Percentiles rank a stretch among this genome's conserved stretches.
These are phyloP conservation scores for Thalassiosira mediterranea DNA, from an alignment of 352 stramenopile genomes.

Conservation along the genomic window DNA sequence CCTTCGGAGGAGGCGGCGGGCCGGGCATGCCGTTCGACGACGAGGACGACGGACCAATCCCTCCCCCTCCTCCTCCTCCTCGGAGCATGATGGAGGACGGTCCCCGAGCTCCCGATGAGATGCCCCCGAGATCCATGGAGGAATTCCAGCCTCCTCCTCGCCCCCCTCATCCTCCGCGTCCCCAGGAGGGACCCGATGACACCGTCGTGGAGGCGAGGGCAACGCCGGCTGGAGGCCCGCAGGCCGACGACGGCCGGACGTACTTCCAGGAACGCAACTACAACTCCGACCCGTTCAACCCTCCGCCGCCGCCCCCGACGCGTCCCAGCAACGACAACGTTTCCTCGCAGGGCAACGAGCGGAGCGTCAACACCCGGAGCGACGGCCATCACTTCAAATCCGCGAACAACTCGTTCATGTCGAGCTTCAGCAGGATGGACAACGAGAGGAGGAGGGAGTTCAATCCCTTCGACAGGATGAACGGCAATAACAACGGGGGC, in stretches of 20 bases:
- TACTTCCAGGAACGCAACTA: slow-evolving; percentile 32
- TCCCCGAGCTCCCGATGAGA: not conserved
- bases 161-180: slow-evolving; percentile 10
- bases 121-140: not conserved
- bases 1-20: not conserved
- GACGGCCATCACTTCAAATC: slow-evolving; percentile 18
- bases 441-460: slow-evolving; percentile 28
- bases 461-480: slow-evolving; percentile 3
- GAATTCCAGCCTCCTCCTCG: not conserved
- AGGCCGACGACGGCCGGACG: slow-evolving; percentile 12
- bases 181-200: not conserved
- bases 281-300: not conserved
- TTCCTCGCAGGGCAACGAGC: not conserved
- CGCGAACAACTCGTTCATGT: slow-evolving; percentile 35
- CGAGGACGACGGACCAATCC: not conserved
- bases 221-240: no score
- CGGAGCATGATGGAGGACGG: not conserved
- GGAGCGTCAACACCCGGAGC: slow-evolving; percentile 20
- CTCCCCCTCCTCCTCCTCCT: not conserved
- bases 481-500: not conserved
- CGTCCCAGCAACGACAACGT: no score
- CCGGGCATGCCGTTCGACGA: not conserved
- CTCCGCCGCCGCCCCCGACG: not conserved
- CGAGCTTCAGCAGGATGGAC: slow-evolving; percentile 28
- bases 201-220: not conserved